Percentiles rank a stretch among this genome's conserved stretches.
phyloP scores from a whole-genome alignment of 2,329 filamentous ascomycete species.

The Colletotrichum liriopes region DNA sequence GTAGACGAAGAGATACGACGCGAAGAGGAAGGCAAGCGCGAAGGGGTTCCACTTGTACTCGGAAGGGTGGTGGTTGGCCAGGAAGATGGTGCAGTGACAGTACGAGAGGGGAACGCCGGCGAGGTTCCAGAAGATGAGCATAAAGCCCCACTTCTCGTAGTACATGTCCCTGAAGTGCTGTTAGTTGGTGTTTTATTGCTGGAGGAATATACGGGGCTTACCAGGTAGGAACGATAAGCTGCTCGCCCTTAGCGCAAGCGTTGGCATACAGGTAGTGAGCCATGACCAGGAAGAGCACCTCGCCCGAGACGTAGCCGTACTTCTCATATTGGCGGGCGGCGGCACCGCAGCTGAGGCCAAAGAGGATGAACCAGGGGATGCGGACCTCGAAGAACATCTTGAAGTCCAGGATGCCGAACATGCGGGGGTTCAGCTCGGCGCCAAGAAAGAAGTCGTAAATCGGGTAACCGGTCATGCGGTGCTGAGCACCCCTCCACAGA shows the following conservation, averaged over 20 bases:
- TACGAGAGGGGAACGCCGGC: slow-evolving; percentile 92
- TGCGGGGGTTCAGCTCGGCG: slow-evolving; percentile 88
- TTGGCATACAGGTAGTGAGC: slow-evolving; percentile 95
- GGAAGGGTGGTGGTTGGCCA: slow-evolving; percentile 85
- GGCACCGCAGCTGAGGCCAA: slow-evolving; percentile 82
- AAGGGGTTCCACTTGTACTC: slow-evolving; percentile 84
- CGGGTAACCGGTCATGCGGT: slow-evolving; percentile 90
- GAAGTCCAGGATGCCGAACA: slow-evolving; percentile 86
- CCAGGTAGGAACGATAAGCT: slow-evolving; percentile 90
- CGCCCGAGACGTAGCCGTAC: slow-evolving; percentile 89
- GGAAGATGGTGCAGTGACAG: slow-evolving; percentile 93
- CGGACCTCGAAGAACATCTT: slow-evolving; percentile 98
- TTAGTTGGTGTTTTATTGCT: background rate
- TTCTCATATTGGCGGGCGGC: slow-evolving; percentile 87
- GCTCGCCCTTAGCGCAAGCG: slow-evolving; percentile 92
- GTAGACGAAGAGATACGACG: slow-evolving; percentile 86
- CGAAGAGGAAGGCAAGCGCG: slow-evolving; percentile 75
- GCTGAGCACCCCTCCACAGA: slow-evolving; percentile 82
- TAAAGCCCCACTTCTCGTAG: slow-evolving; percentile 97
- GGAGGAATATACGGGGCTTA: slow-evolving; percentile 45
- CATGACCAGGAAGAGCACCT: slow-evolving; percentile 87
- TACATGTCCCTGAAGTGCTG: slow-evolving; percentile 83
- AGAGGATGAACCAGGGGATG: slow-evolving; percentile 92
- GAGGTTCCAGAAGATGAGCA: slow-evolving; percentile 98
- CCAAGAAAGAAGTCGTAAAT: slow-evolving; percentile 97